Evolutionary conservation across 202 grass and related monocot species (phyloP).

Genomic region (Panicum hallii): DNA sequence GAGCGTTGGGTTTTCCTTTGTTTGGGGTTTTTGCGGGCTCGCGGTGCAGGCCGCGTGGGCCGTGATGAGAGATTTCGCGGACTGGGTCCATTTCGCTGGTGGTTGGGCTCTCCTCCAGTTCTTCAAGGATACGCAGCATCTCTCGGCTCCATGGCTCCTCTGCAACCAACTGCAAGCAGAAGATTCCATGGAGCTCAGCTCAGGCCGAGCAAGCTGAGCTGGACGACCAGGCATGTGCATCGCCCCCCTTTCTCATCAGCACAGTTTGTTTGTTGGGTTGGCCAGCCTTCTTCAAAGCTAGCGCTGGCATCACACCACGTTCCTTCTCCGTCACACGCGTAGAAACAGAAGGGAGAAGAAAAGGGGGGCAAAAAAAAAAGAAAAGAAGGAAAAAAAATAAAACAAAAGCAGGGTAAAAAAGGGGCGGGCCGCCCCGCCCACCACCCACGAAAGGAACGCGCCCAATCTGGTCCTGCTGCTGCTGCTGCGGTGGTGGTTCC

Average conservation of each 20-base stretch:
- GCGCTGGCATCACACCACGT: neutral
- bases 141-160: too few relatives aligned
- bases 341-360: too few relatives aligned
- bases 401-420: neutral
- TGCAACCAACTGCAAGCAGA: too few relatives aligned
- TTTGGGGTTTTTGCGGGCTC: neutral
- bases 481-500: constrained; percentile 6
- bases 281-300: neutral
- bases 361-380: neutral
- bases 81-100: neutral
- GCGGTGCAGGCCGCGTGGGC: neutral
- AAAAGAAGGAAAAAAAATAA: neutral
- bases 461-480: constrained; percentile 42
- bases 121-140: too few relatives aligned
- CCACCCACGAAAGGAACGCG: constrained; percentile 30
- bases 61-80: too few relatives aligned
- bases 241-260: too few relatives aligned
- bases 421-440: neutral
- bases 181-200: too few relatives aligned
- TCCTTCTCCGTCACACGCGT: neutral
- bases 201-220: neutral
- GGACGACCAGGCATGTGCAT: too few relatives aligned
- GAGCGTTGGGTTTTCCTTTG: neutral
- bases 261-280: neutral
- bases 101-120: neutral